Conservation (phyloP, 495 filamentous ascomycete genomes). For the Diplogelasinospora grovesii region DNA sequence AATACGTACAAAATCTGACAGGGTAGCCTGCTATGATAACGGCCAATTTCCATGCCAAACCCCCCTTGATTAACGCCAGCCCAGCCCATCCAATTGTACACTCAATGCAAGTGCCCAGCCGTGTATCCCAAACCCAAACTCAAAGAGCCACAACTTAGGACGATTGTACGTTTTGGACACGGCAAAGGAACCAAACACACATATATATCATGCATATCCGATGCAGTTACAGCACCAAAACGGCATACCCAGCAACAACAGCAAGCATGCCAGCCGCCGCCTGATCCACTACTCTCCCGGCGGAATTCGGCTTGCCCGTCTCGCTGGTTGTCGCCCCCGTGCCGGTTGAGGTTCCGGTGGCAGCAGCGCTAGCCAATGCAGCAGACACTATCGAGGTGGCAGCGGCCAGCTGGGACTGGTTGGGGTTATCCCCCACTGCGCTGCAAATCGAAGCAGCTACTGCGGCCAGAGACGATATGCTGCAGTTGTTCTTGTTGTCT, state of each 20-base stretch:
- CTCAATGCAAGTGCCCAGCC: no score
- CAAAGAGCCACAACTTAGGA: no score
- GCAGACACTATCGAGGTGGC: slow-evolving; percentile 6
- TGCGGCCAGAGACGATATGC: background rate
- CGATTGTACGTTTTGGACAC: no score
- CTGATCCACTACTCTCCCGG: background rate
- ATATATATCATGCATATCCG: background rate
- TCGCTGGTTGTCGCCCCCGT: background rate
- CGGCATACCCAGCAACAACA: slow-evolving; percentile 7
- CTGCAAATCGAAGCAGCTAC: slow-evolving; percentile 9
- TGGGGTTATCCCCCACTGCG: background rate
- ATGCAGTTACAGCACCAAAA: slow-evolving; percentile 4
- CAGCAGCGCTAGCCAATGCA: slow-evolving; percentile 1
- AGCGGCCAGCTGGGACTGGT: background rate
- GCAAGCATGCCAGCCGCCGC: slow-evolving; percentile 5
- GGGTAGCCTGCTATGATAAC: no score
- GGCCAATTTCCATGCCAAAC: no score
- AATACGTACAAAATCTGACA: no score
- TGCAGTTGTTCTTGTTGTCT: background rate
- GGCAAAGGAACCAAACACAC: no score
- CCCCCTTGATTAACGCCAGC: no score
- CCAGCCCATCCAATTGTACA: no score
- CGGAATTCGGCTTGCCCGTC: background rate
- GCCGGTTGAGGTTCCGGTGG: no score
- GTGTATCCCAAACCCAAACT: no score